These are phyloP conservation scores for Aspergillus haitiensis DNA, from an alignment of 495 filamentous ascomycete species.

Conservation along the genomic window DNA sequence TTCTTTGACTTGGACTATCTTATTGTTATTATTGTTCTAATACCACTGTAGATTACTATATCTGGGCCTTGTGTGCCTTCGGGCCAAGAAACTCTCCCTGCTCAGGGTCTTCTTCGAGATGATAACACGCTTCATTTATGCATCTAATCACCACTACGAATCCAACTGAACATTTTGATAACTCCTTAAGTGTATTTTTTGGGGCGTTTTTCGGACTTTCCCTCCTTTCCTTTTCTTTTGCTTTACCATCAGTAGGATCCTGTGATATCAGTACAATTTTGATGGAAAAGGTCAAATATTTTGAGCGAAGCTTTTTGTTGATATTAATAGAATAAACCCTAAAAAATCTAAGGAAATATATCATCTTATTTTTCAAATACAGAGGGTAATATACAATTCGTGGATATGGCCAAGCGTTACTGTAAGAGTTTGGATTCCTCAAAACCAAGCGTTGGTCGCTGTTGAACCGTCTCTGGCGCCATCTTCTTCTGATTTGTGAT, in stretches of 20 bases:
- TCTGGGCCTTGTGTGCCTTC: conserved; percentile 43
- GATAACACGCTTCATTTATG: conserved; percentile 44
- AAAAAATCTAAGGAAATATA: conserved; percentile 12
- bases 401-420: conserved; percentile 10
- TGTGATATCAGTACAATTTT: conserved; percentile 4
- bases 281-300: neutral
- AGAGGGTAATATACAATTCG: conserved; percentile 33
- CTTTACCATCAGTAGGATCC: neutral
- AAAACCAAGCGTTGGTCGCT: conserved; percentile 23
- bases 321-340: conserved; percentile 8
- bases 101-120: conserved; percentile 37
- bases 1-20: neutral
- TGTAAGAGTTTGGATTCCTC: conserved; percentile 20
- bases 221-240: neutral
- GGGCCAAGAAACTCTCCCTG: conserved; percentile 31
- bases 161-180: neutral
- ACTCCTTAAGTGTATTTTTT: conserved; percentile 5
- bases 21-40: neutral
- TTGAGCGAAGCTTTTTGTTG: conserved; percentile 10
- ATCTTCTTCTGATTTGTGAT: conserved; percentile 25
- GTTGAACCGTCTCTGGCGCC: conserved; percentile 23
- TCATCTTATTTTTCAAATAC: conserved; percentile 23
- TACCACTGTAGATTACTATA: conserved; percentile 37
- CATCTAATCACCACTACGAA: conserved; percentile 3
- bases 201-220: neutral